These are phyloP conservation scores for Sporothrix pseudoabietina DNA, from an alignment of 2,329 filamentous ascomycete genomes.

Conservation along the genomic window DNA sequence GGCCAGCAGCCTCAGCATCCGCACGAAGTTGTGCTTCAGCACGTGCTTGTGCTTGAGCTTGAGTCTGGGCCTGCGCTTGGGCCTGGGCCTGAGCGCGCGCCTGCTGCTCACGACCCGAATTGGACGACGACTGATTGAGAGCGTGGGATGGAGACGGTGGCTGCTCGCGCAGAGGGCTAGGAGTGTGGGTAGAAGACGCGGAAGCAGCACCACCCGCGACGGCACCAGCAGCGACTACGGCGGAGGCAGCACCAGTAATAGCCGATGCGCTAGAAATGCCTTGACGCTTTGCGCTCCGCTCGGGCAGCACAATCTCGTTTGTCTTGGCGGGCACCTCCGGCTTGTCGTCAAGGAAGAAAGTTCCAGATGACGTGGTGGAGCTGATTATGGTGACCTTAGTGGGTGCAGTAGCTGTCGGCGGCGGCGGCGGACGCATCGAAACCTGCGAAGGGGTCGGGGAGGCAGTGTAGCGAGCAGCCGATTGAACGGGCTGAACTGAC, in stretches of 20 bases:
- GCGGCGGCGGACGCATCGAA: constrained; percentile 29
- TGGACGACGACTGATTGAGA: constrained; percentile 3
- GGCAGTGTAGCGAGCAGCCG: not conserved
- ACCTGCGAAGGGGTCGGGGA: constrained; percentile 19
- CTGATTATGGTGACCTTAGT: constrained; percentile 45
- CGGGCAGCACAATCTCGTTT: constrained; percentile 30
- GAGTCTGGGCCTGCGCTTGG: constrained; percentile 37
- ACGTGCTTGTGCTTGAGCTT: constrained; percentile 8
- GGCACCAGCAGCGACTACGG: constrained; percentile 33
- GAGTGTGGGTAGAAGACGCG: constrained; percentile 35
- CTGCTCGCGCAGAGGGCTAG: constrained; percentile 16
- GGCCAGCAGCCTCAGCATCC: constrained; percentile 31
- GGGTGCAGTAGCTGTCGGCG: constrained; percentile 29
- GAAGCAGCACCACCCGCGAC: constrained; percentile 34
- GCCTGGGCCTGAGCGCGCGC: constrained; percentile 32
- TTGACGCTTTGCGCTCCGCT: constrained; percentile 34
- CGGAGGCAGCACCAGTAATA: constrained; percentile 37
- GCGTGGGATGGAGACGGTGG: constrained; percentile 21
- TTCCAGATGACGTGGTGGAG: constrained; percentile 39
- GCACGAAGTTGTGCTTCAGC: constrained; percentile 24
- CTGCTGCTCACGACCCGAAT: constrained; percentile 20
- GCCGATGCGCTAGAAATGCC: not conserved
- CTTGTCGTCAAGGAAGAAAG: constrained; percentile 43
- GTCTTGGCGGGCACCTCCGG: constrained; percentile 43
- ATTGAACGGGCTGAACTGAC: not conserved